Evolutionary conservation across 495 filamentous ascomycete genomes (phyloP).

Genomic region (Talaromyces thailandensis): DNA sequence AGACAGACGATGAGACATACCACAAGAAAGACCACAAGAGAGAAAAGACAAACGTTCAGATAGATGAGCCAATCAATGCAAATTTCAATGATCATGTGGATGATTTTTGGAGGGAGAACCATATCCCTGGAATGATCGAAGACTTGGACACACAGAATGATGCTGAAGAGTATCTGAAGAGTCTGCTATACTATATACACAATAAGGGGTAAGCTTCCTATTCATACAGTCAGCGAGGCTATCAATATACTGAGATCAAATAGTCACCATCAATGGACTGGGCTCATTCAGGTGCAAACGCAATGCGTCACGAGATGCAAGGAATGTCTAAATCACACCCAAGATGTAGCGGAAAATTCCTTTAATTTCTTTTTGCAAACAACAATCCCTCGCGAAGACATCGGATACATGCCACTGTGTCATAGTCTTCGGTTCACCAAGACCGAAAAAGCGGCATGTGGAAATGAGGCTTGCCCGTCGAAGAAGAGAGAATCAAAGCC

Average conservation of each 20-base stretch:
- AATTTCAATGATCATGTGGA: background rate
- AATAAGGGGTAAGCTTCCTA: background rate
- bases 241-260: background rate
- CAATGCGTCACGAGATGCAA: background rate
- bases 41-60: too few species aligned
- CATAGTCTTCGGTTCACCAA: too few species aligned
- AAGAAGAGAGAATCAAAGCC: too few species aligned
- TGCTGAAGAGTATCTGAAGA: constrained; percentile 14
- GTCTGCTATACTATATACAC: constrained; percentile 10
- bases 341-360: background rate
- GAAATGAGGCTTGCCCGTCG: background rate
- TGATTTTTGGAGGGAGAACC: background rate
- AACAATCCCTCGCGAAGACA: background rate
- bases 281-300: background rate
- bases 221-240: background rate
- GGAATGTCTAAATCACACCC: background rate
- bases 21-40: too few species aligned
- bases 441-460: too few species aligned
- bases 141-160: constrained; percentile 15
- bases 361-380: background rate
- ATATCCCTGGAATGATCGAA: background rate
- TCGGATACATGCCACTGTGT: background rate
- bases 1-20: too few species aligned
- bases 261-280: background rate
- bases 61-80: too few species aligned